These are phyloP conservation scores for Berkeleyomyces rouxiae DNA, from an alignment of 2,329 filamentous ascomycete genomes.

Conservation along the genomic window DNA sequence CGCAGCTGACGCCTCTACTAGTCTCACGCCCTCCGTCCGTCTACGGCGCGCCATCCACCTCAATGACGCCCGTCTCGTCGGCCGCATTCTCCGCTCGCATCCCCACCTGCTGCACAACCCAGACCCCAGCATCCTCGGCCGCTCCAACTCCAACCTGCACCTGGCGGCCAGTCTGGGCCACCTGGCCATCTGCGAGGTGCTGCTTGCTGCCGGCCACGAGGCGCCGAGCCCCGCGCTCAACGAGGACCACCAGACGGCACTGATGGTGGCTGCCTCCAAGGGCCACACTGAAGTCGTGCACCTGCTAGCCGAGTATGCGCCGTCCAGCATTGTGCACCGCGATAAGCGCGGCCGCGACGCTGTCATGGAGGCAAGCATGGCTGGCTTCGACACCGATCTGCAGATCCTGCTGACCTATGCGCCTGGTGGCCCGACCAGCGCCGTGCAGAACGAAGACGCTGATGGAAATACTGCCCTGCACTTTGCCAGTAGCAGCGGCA, in stretches of 20 bases:
- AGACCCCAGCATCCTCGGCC: constrained; percentile 47
- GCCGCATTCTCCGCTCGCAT: constrained; percentile 59
- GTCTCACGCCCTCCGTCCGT: constrained; percentile 53
- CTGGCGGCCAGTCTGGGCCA: constrained; percentile 60
- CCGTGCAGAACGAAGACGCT: constrained; percentile 42
- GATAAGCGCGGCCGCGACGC: constrained; percentile 57
- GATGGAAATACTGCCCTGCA: constrained; percentile 78
- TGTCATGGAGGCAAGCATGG: constrained; percentile 46
- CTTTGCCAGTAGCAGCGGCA: constrained; percentile 69
- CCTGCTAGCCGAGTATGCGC: constrained; percentile 48
- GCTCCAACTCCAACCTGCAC: constrained; percentile 73
- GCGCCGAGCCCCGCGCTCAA: constrained; percentile 57
- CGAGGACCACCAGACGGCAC: constrained; percentile 60
- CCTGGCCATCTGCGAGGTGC: constrained; percentile 48
- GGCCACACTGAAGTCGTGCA: constrained; percentile 61
- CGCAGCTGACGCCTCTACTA: constrained; percentile 1
- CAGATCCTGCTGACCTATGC: constrained; percentile 47
- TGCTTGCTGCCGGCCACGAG: constrained; percentile 64
- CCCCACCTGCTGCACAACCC: constrained; percentile 61
- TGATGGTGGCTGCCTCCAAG: constrained; percentile 58
- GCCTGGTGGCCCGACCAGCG: constrained; percentile 34
- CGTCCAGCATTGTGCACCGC: constrained; percentile 43
- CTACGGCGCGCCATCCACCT: constrained; percentile 67
- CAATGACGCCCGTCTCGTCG: constrained; percentile 54
- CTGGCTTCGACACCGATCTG: constrained; percentile 47